phyloP scores from a whole-genome alignment of 1,284 basidiomycete genomes.

The Wallemia mellicola region DNA sequence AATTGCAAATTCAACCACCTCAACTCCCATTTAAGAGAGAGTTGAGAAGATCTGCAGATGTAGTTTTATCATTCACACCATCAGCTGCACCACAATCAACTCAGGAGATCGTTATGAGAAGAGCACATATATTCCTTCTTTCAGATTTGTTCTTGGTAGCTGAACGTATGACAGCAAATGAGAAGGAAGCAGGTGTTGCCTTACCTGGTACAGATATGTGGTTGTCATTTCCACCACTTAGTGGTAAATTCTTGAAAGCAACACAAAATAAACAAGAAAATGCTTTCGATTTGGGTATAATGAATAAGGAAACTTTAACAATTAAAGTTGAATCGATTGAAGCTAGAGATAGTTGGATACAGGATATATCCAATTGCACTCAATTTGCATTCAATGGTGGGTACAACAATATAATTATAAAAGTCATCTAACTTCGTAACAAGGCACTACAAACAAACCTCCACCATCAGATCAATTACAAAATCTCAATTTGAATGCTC shows the following conservation, averaged over 20 bases:
- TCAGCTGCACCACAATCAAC: constrained; percentile 26
- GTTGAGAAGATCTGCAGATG: constrained; percentile 42
- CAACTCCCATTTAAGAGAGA: constrained; percentile 48
- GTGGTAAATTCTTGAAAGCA: constrained; percentile 70
- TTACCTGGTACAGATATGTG: constrained; percentile 50
- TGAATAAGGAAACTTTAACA: constrained; percentile 59
- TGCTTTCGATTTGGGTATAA: constrained; percentile 43
- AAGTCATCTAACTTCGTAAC: background rate
- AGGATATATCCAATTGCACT: constrained; percentile 55
- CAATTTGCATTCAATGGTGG: constrained; percentile 42
- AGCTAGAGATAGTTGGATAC: constrained; percentile 32
- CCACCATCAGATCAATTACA: background rate
- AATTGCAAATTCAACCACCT: constrained; percentile 64
- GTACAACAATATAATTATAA: constrained; percentile 10
- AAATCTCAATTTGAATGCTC: too few species aligned
- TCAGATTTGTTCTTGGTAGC: constrained; percentile 75
- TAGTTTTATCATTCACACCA: constrained; percentile 46
- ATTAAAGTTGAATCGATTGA: constrained; percentile 33
- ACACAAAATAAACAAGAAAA: constrained; percentile 30
- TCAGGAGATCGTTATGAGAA: constrained; percentile 34
- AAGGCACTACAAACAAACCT: background rate
- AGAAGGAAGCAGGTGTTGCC: constrained; percentile 19
- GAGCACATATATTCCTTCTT: constrained; percentile 64
- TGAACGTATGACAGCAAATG: constrained; percentile 42
- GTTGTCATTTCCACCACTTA: constrained; percentile 78